Evolutionary conservation across 2,329 filamentous ascomycete species (phyloP), one percentile per base, ranked within the genome.

Genomic region (Trichoderma harzianum): DNA sequence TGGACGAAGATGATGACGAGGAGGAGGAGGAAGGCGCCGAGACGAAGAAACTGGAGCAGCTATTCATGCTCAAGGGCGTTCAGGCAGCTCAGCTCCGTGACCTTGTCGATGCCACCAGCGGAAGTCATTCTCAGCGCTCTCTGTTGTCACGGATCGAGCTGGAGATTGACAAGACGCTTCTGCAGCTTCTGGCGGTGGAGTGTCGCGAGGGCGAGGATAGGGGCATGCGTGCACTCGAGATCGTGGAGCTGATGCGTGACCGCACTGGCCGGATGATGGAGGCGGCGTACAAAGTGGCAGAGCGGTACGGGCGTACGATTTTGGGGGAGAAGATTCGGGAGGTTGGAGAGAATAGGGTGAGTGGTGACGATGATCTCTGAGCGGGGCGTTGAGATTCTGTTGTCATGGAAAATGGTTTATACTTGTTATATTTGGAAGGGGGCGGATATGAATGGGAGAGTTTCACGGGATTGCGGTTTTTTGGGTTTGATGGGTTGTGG

Each of bases 201-300:
- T 99, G 96, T 80, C 90, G 94, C 72, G 93, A 96, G 75, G 94
- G 94, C 58, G 96, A 99, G 80, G 95, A 98, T 74, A 87, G 92
- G 34, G 95, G 95, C 7, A 98, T 98, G 94, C 94, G 95, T 76
- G 95, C 95, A 0, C 84, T 99, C 43, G 97, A 99, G 83, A 88
- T 98, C 77, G 96, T 97, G 34, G 86, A 88, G 73, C 85, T 99
- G 77, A 93, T 99, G 91, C 88, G 88, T 58, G 95, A 98, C 83
- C 86, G 90, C 60, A 92, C 89, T 73, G 95, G 95, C 21, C 91
- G 92, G 80, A 98, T 98, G 93, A 82, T 97, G 72, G 94, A 98
- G 80, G 93, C 95, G 5, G 96, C 96, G 1, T 89, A 90, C 71
- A 97, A 97, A 86, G 89, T 99, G 64, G 96, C 96, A 10, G 89